phyloP scores from a whole-genome alignment of 2,329 filamentous ascomycete species.

The Cryphonectria japonica region DNA sequence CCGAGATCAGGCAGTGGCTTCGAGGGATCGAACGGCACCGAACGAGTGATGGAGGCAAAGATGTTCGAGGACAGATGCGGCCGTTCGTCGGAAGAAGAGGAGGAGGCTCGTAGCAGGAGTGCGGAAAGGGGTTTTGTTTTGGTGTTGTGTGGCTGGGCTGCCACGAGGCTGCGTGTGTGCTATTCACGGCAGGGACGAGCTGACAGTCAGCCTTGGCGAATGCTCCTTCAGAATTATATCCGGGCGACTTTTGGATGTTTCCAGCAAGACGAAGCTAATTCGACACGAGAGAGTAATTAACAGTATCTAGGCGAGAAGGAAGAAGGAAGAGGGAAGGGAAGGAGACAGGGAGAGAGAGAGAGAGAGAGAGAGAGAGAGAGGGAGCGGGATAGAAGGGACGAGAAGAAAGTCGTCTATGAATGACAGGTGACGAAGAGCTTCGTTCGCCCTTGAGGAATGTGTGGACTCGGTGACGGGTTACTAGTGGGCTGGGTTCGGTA shows the following conservation, averaged over 20 bases:
- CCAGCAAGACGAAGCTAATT: neutral
- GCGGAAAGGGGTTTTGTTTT: neutral
- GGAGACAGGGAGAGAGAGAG: neutral
- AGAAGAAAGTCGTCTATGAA: neutral
- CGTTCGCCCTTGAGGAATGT: neutral
- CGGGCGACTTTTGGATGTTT: neutral
- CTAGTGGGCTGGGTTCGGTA: constrained; percentile 3
- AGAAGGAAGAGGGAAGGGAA: neutral
- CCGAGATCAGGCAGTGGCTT: constrained; percentile 15
- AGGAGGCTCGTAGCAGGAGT: neutral
- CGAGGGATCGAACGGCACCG: constrained; percentile 24
- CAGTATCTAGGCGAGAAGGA: neutral
- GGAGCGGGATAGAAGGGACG: neutral
- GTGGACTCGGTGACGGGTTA: constrained; percentile 4
- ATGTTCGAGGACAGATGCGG: neutral
- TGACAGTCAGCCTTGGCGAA: constrained; percentile 23
- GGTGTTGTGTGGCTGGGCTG: constrained; percentile 10
- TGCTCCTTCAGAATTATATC: constrained; percentile 20
- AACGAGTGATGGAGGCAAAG: constrained; percentile 9
- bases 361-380: neutral
- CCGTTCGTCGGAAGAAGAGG: neutral
- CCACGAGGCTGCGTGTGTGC: constrained; percentile 14
- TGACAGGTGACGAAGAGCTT: neutral
- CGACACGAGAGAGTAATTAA: neutral
- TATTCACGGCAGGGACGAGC: constrained; percentile 26